Evolutionary conservation across 306 rosid species (phyloP).

Genomic region (Trifolium fragiferum): DNA sequence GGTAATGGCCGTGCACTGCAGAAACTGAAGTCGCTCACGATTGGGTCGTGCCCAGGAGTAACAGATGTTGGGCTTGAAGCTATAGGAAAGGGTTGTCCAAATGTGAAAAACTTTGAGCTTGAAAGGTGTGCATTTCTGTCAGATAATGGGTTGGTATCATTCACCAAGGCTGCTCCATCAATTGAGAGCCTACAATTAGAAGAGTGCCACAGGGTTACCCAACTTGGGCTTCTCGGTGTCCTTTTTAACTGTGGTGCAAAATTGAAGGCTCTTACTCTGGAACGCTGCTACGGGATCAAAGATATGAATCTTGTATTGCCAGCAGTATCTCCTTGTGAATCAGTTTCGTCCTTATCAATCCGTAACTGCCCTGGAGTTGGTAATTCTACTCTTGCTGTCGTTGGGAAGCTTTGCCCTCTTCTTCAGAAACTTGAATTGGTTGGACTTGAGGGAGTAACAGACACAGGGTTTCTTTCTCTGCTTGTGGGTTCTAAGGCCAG

Average conservation of each 20-base stretch:
- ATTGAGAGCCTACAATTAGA: constrained; percentile 82
- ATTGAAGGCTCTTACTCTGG: constrained; percentile 71
- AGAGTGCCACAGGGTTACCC: constrained; percentile 95
- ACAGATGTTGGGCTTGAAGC: constrained; percentile 81
- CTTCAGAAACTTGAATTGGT: constrained; percentile 72
- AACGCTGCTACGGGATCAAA: constrained; percentile 80
- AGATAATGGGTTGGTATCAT: constrained; percentile 75
- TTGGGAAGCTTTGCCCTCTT: constrained; percentile 79
- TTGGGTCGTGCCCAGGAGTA: constrained; percentile 71
- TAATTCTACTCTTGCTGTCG: constrained; percentile 55
- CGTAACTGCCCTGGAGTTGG: constrained; percentile 88
- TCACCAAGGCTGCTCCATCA: constrained; percentile 69
- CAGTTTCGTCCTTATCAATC: constrained; percentile 66
- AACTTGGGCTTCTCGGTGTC: constrained; percentile 70
- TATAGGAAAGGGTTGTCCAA: constrained; percentile 86
- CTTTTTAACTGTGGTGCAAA: constrained; percentile 70
- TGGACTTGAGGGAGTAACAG: constrained; percentile 75
- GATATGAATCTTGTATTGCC: constrained; percentile 59
- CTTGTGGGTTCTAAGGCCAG: constrained; percentile 69
- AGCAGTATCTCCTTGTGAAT: constrained; percentile 49
- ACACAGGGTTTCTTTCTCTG: constrained; percentile 67
- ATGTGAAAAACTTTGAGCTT: constrained; percentile 68
- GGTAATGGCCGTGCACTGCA: constrained; percentile 85
- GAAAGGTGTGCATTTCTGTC: constrained; percentile 68
- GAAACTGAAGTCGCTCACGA: constrained; percentile 70